Conservation (phyloP, 306 rosid genomes). For the barrel medic (Medicago truncatula) region DNA sequence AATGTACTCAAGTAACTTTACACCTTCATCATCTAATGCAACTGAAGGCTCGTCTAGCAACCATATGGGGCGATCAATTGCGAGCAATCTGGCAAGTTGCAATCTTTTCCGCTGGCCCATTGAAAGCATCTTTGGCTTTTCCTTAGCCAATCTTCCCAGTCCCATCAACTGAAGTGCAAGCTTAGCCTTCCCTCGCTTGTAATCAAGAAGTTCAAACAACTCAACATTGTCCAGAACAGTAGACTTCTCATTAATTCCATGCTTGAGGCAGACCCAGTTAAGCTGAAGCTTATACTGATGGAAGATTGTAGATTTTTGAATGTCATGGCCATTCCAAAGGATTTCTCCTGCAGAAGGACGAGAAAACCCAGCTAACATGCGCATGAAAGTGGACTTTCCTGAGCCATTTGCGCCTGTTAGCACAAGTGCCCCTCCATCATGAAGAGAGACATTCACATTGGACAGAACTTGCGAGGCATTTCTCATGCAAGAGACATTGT, state of each 20-base stretch:
- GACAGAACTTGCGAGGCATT: slow-evolving; percentile 84
- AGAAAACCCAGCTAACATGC: slow-evolving; percentile 88
- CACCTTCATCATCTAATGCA: slow-evolving; percentile 87
- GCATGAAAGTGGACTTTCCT: slow-evolving; percentile 84
- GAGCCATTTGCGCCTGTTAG: slow-evolving; percentile 86
- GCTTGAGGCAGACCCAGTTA: slow-evolving; percentile 86
- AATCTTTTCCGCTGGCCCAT: slow-evolving; percentile 89
- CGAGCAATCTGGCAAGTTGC: slow-evolving; percentile 88
- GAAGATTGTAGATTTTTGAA: slow-evolving; percentile 68
- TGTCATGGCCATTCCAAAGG: slow-evolving; percentile 89
- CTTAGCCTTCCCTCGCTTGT: slow-evolving; percentile 72
- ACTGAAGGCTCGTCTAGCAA: slow-evolving; percentile 92
- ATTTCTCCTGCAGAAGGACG: slow-evolving; percentile 86
- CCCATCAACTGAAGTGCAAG: slow-evolving; percentile 89
- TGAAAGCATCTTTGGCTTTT: slow-evolving; percentile 78
- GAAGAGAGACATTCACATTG: slow-evolving; percentile 74
- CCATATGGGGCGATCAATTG: slow-evolving; percentile 90
- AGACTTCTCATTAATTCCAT: slow-evolving; percentile 62
- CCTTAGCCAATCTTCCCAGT: slow-evolving; percentile 74
- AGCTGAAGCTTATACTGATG: slow-evolving; percentile 93
- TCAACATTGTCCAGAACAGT: slow-evolving; percentile 70
- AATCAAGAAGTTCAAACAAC: slow-evolving; percentile 85
- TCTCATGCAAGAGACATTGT: slow-evolving; percentile 88
- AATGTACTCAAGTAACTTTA: slow-evolving; percentile 73
- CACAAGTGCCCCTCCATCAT: slow-evolving; percentile 83